phyloP scores from a whole-genome alignment of 2,329 filamentous ascomycete species.

The Diaporthe sp. region DNA sequence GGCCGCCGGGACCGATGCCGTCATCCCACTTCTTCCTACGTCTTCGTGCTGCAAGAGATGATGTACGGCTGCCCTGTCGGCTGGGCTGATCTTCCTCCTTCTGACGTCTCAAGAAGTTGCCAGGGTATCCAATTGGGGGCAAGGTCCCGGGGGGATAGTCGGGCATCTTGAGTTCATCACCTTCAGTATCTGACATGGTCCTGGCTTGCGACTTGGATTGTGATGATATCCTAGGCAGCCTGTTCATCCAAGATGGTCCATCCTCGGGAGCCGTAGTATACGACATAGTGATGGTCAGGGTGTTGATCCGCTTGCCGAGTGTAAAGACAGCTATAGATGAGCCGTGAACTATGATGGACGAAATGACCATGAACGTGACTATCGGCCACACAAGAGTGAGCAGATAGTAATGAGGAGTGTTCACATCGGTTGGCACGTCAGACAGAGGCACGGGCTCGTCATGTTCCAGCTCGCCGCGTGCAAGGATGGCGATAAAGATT shows the following conservation, averaged over 20 bases:
- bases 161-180: conserved; percentile 72
- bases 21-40: conserved; percentile 79
- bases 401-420: conserved; percentile 74
- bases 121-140: conserved; percentile 78
- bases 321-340: conserved; percentile 99
- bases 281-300: conserved; percentile 92
- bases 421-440: conserved; percentile 66
- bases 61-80: conserved; percentile 69
- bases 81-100: conserved; percentile 79
- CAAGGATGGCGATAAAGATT: conserved; percentile 94
- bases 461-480: conserved; percentile 90
- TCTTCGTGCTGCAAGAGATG: conserved; percentile 72
- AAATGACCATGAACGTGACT: conserved; percentile 91
- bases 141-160: conserved; percentile 78
- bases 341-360: conserved; percentile 95
- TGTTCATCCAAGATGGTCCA: conserved; percentile 94
- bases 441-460: conserved; percentile 81
- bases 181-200: conserved; percentile 85
- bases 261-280: conserved; percentile 93
- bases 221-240: conserved; percentile 80
- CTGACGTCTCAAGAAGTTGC: conserved; percentile 85
- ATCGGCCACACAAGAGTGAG: conserved; percentile 96
- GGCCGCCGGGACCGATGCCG: conserved; percentile 85
- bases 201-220: conserved; percentile 85
- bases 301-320: conserved; percentile 97